Base-by-base conservation (phyloP, 2,329 filamentous ascomycete genomes). In the Zarea fungicola region DNA sequence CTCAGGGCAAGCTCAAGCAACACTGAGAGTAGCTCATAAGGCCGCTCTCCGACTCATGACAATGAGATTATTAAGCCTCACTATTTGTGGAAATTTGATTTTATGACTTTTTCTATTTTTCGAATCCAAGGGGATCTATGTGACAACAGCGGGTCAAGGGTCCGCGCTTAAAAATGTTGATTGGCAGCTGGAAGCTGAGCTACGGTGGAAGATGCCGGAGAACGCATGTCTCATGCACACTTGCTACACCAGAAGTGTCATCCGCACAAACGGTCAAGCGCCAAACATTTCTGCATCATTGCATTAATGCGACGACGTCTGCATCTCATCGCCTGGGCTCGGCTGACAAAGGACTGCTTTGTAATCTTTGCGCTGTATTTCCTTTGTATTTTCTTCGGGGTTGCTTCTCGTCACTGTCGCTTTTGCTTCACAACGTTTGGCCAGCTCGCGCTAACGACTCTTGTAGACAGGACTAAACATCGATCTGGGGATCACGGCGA, bases 11-110 rank as follows among this genome's bases (percentile, higher is more conserved):
- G 22, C 11, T 14, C 34, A 28, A 26, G 26, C 18, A 26, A 21
- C 22, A 29, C 48, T 11, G 48, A 39, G 35, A 42, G 28, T 26
- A 50, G 48, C 48, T 40, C 41, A 18, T 50, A 50, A 28, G 42
- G 42, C 35, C 21, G 16, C 41, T 18, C 39, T 50, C 35, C 35
- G 34, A 14, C 41, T 50, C 41, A 28, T 39, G 35, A 44, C 36
- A 40, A 40, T 29, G 48, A 44, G 32, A 44, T n/a, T 40, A 49
- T 26, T 49, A 37, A 35, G 32, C 41, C 44, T 41, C 34, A 8
- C 40, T 44, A 50, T 34, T n/a, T 42, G 46, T 29, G 46, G 46
- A 42, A 48, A 48, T 48, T 48, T 42, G 19, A 31, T 23, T 49
- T 49, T 49, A 43, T 43, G 40, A 49, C 39, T 40, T 44, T 44